Percentiles rank a stretch among this genome's conserved stretches.
Evolutionary conservation across 1,139 yeast species (phyloP).

Genomic region (Candida gigantensis): DNA sequence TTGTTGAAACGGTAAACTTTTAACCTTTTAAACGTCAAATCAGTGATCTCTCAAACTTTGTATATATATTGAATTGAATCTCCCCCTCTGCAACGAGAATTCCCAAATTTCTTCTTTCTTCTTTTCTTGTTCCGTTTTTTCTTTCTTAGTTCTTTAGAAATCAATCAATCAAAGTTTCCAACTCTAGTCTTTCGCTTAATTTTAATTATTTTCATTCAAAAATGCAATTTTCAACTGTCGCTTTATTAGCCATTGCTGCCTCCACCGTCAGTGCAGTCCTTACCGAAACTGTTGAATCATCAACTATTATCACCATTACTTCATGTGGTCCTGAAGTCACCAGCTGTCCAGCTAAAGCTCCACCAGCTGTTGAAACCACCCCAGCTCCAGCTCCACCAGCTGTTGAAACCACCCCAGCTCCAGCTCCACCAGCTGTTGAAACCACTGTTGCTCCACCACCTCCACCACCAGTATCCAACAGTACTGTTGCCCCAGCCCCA

Average conservation of each 20-base stretch:
- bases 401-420: background rate
- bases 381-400: constrained; percentile 1
- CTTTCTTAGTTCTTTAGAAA: too few relatives aligned
- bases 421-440: background rate
- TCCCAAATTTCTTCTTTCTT: too few relatives aligned
- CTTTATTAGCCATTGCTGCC: constrained; percentile 45
- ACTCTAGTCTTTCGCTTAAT: constrained; percentile 33
- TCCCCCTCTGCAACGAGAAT: too few relatives aligned
- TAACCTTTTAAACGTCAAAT: too few relatives aligned
- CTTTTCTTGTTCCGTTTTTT: too few relatives aligned
- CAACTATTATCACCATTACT: constrained; percentile 38
- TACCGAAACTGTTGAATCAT: constrained; percentile 27
- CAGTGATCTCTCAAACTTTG: too few relatives aligned
- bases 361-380: background rate
- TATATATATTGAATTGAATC: too few relatives aligned
- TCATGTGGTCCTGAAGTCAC: constrained; percentile 38
- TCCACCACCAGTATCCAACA: background rate
- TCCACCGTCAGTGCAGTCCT: constrained; percentile 27
- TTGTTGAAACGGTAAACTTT: too few relatives aligned
- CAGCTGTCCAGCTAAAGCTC: constrained; percentile 38
- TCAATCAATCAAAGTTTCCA: too few relatives aligned
- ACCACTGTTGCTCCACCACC: too few relatives aligned
- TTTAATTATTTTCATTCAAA: constrained; percentile 17
- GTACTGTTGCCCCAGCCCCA: constrained; percentile 1
- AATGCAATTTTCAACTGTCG: constrained; percentile 52